Evolutionary conservation across 2,329 filamentous ascomycete species (phyloP).

Genomic region (Ophiostoma populinum): DNA sequence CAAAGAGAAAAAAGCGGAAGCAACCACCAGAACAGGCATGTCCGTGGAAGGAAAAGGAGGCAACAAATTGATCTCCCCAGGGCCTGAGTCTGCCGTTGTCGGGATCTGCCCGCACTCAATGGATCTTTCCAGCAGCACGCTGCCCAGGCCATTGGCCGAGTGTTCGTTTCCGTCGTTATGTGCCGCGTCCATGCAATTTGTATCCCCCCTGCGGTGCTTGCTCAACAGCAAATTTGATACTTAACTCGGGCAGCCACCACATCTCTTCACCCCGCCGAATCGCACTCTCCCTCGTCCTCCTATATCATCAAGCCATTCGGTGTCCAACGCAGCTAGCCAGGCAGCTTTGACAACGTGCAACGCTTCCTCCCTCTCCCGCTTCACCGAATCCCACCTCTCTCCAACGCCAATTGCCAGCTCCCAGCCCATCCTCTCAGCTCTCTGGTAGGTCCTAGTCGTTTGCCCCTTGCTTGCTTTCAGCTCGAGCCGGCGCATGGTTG

Average conservation of each 20-base stretch:
- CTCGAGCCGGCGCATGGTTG: too few relatives aligned
- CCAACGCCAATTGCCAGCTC: too few relatives aligned
- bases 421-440: too few relatives aligned
- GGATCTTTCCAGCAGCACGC: slow-evolving; percentile 5
- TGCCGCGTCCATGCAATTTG: slow-evolving; percentile 1
- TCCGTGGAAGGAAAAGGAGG: neutral
- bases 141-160: slow-evolving; percentile 5
- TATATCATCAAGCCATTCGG: neutral
- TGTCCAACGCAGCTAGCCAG: too few relatives aligned
- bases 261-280: slow-evolving; percentile 7
- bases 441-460: too few relatives aligned
- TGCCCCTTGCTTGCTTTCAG: too few relatives aligned
- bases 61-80: slow-evolving; percentile 5
- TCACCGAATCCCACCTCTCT: too few relatives aligned
- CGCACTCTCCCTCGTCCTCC: neutral
- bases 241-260: slow-evolving; percentile 11
- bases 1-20: neutral
- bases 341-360: too few relatives aligned
- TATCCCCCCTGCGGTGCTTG: too few relatives aligned
- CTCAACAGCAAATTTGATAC: slow-evolving; percentile 11
- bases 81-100: slow-evolving; percentile 7
- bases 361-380: too few relatives aligned
- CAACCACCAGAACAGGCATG: neutral
- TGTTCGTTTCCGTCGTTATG: neutral
- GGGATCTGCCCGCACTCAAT: slow-evolving; percentile 9